Evolutionary conservation across 306 rosid species (phyloP), one percentile per base, ranked within the genome.

Genomic region (Prinsepia uniflora): DNA sequence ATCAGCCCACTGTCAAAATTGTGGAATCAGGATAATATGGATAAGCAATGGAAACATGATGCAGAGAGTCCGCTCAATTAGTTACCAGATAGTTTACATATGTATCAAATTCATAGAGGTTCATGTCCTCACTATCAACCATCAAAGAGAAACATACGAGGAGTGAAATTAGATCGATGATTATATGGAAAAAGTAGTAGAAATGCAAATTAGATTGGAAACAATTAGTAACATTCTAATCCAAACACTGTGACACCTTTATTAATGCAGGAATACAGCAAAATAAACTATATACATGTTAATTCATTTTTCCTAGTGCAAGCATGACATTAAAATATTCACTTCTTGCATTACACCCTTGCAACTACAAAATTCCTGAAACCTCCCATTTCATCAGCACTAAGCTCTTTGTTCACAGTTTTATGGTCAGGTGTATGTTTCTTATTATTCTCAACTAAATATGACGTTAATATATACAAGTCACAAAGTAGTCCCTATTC

Each of bases 1-100:
- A 80, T 86, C 99, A 60, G 84, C 56, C 99, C 99, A 94, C 99
- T 94, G 87, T 77, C 72, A 76, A 80, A 75, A 76, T 65, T 42
- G 14, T 71, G 12, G 70, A 76, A 57, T 62, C 67, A 68, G 36
- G 36, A 67, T 13, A 41, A 36, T 10, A 7, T 13, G 42, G 40
- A 65, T 44, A 41, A 18, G 46, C 61, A 52, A 54, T 7, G 53
- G 14, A 15, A 69, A 24, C 34, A 42, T 69, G 57, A 66, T 19
- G 45, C 46, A 40, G 20, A 40, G 8, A 43, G 20, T 48, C 6
- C 20, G 9, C 10, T 67, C 17, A 30, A 49, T 2, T 11, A 18
- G 24, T 18, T 47, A 47, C 39, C 20, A 63, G 40, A 62, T 20
- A 39, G 41, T 62, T 61, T 49, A 20, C 10, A 56, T 69, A 41